Evolutionary conservation across 495 filamentous ascomycete genomes (phyloP).

Genomic region (Aspergillus ellipticus): DNA sequence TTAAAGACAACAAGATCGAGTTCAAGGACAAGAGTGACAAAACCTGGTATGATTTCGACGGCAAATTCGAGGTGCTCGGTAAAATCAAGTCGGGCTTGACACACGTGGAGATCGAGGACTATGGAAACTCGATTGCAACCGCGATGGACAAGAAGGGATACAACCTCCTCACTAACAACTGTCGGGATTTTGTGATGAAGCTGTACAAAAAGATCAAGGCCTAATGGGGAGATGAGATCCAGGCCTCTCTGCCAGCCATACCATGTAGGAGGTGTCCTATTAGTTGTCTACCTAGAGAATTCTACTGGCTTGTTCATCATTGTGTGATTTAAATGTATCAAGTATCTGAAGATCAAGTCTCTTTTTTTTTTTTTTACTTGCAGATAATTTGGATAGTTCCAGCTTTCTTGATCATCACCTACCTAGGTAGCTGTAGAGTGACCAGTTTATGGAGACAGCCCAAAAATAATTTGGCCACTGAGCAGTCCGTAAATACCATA

Average conservation of each 20-base stretch:
- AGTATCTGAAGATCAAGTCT: too few relatives aligned
- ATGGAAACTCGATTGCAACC: not conserved
- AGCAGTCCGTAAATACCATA: too few relatives aligned
- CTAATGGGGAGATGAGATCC: not conserved
- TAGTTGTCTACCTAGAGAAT: too few relatives aligned
- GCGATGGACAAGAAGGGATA: constrained; percentile 1
- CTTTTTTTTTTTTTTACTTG: too few relatives aligned
- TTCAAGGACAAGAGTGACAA: not conserved
- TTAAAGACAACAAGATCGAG: not conserved
- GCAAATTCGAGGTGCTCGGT: not conserved
- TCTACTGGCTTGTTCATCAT: too few relatives aligned
- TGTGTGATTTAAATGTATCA: too few relatives aligned
- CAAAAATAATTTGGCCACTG: not conserved
- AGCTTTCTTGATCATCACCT: not conserved
- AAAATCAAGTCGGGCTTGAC: not conserved
- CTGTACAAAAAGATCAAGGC: not conserved
- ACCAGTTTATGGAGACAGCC: not conserved
- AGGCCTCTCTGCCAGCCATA: too few relatives aligned
- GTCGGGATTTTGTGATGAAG: constrained; percentile 2
- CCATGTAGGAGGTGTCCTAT: too few relatives aligned
- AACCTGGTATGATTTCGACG: not conserved
- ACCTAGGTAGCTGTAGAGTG: too few relatives aligned
- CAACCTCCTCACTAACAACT: not conserved
- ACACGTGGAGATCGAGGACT: not conserved
- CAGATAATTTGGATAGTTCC: not conserved